phyloP scores from a whole-genome alignment of 2,329 filamentous ascomycete genomes.

The Metarhizium humberi region DNA sequence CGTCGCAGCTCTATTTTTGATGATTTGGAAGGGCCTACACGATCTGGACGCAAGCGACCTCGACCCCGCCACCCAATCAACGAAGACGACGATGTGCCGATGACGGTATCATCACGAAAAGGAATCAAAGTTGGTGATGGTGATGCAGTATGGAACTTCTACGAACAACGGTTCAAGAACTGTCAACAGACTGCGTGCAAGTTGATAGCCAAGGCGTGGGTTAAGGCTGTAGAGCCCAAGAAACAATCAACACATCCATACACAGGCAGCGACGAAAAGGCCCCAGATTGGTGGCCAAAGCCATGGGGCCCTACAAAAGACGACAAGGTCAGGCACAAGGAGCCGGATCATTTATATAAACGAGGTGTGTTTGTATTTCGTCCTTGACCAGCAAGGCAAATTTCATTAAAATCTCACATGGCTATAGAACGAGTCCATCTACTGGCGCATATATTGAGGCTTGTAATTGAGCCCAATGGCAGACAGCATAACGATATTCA shows the following conservation, averaged over 20 bases:
- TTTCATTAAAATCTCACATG: not conserved
- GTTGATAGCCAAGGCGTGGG: conserved; percentile 64
- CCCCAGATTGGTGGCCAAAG: conserved; percentile 59
- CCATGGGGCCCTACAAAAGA: conserved; percentile 40
- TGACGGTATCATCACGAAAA: conserved; percentile 29
- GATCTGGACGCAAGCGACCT: conserved; percentile 19
- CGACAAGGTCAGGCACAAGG: conserved; percentile 54
- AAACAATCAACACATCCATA: conserved; percentile 71
- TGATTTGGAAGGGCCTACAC: conserved; percentile 21
- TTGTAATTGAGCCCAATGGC: conserved; percentile 42
- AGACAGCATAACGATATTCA: conserved; percentile 42
- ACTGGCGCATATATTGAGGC: conserved; percentile 49
- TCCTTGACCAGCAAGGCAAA: not conserved
- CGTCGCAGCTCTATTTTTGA: conserved; percentile 22
- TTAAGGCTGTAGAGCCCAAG: conserved; percentile 66
- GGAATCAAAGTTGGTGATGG: conserved; percentile 44
- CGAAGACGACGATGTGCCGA: conserved; percentile 31
- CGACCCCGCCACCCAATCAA: conserved; percentile 27
- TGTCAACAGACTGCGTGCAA: conserved; percentile 66
- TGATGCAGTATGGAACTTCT: conserved; percentile 48
- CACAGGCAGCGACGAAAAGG: conserved; percentile 52
- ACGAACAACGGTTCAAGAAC: conserved; percentile 51
- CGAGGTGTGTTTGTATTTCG: conserved; percentile 38
- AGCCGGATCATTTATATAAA: conserved; percentile 65
- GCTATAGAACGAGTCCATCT: conserved; percentile 48